Conservation (phyloP, 108 stramenopile genomes). For the Cyclotella sp. region DNA sequence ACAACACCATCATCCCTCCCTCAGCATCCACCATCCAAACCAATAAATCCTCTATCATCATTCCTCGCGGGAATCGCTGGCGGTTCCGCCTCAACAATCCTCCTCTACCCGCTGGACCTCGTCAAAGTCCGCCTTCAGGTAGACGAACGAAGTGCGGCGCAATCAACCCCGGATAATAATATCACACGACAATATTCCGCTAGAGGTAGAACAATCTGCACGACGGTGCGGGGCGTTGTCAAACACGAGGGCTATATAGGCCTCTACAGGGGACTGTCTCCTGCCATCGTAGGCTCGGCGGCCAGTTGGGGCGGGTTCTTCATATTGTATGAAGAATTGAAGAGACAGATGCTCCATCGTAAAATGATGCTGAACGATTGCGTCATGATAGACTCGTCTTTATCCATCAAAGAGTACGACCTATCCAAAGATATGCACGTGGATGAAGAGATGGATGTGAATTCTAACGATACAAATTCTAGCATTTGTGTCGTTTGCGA, state of each 20-base stretch:
- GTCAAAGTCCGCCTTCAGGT: conserved; percentile 95
- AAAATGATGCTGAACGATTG: conserved; percentile 11
- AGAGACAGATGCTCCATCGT: conserved; percentile 56
- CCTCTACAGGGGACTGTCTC: conserved; percentile 91
- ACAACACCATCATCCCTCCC: background rate
- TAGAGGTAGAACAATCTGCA: conserved; percentile 37
- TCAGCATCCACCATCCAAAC: background rate
- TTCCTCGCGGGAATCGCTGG: conserved; percentile 76
- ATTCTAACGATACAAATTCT: conserved; percentile 17
- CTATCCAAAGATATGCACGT: conserved; percentile 33
- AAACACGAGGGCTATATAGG: conserved; percentile 82
- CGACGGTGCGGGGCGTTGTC: conserved; percentile 43
- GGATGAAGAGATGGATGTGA: conserved; percentile 35
- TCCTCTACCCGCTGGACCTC: conserved; percentile 94
- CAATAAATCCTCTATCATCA: conserved; percentile 2
- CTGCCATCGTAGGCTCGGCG: conserved; percentile 91
- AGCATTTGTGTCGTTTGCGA: conserved; percentile 9
- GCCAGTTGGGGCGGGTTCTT: conserved; percentile 99
- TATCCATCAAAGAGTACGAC: conserved; percentile 1
- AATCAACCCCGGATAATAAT: background rate
- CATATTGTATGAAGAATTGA: conserved; percentile 93
- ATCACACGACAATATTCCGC: background rate
- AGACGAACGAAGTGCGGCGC: conserved; percentile 52
- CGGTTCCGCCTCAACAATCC: conserved; percentile 72
- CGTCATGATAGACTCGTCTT: background rate